phyloP scores from a whole-genome alignment of 2,329 filamentous ascomycete species.

The Conoideocrella luteorostrata region DNA sequence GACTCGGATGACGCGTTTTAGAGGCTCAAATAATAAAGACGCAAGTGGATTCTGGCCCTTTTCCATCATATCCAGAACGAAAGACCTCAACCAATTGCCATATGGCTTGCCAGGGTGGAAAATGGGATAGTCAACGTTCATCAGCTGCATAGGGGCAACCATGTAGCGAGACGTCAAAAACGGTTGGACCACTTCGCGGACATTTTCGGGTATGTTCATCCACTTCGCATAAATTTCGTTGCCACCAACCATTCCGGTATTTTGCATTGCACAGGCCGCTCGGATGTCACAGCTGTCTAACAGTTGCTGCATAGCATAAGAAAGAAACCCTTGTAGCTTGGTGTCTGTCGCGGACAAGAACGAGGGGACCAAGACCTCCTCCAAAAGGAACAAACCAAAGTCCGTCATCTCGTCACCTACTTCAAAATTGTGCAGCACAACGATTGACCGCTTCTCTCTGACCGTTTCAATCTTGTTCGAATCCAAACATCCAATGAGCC shows the following conservation, averaged over 20 bases:
- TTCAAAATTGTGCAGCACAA: constrained; percentile 83
- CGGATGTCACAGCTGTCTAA: constrained; percentile 71
- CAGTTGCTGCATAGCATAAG: constrained; percentile 90
- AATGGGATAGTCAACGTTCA: constrained; percentile 66
- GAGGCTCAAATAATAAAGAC: constrained; percentile 69
- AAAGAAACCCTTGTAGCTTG: constrained; percentile 81
- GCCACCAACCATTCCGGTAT: constrained; percentile 36
- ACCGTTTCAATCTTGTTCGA: constrained; percentile 80
- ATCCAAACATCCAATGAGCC: constrained; percentile 85
- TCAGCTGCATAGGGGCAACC: constrained; percentile 55
- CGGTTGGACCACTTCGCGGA: constrained; percentile 77
- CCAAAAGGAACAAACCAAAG: constrained; percentile 79
- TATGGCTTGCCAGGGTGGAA: constrained; percentile 65
- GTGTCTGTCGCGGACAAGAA: constrained; percentile 89
- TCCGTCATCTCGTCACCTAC: constrained; percentile 70
- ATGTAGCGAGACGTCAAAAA: constrained; percentile 81
- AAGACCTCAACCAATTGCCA: constrained; percentile 70
- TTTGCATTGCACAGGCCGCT: constrained; percentile 40
- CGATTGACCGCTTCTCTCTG: constrained; percentile 72
- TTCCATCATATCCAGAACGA: constrained; percentile 76
- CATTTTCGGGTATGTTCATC: constrained; percentile 67
- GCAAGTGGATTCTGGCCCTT: constrained; percentile 70
- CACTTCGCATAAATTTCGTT: constrained; percentile 66
- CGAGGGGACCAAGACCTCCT: constrained; percentile 81
- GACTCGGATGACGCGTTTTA: constrained; percentile 75